A percentile compares a stretch with the other conserved stretches of the same genome.
Evolutionary conservation across 495 filamentous ascomycete species (phyloP).

Genomic region (Aspergillus heteromorphus): DNA sequence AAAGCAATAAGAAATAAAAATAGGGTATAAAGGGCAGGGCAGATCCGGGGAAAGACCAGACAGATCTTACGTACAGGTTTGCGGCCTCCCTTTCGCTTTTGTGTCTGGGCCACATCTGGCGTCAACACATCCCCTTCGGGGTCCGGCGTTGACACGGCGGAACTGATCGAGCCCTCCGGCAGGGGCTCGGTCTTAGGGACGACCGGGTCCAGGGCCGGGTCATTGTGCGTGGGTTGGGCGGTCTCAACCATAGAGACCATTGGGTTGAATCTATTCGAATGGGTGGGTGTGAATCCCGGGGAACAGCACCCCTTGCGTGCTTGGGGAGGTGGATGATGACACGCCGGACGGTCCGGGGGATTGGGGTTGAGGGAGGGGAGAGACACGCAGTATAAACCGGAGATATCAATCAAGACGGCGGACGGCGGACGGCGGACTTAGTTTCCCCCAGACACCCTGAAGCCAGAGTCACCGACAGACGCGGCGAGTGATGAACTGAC

Average conservation of each 20-base stretch:
- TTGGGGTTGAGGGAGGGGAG: not conserved
- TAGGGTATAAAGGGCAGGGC: constrained; percentile 9
- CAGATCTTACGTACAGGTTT: constrained; percentile 81
- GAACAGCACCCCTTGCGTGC: not conserved
- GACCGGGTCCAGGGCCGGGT: constrained; percentile 37
- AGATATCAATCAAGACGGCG: constrained; percentile 1
- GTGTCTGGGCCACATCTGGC: constrained; percentile 55
- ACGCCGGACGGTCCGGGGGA: not conserved
- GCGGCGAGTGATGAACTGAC: constrained; percentile 6
- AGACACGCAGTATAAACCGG: too few relatives aligned
- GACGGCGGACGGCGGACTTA: not conserved
- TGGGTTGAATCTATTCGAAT: too few relatives aligned
- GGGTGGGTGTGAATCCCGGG: constrained; percentile 5
- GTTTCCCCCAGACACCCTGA: not conserved
- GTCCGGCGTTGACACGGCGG: constrained; percentile 50
- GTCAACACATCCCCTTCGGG: constrained; percentile 50
- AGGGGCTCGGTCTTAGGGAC: constrained; percentile 44
- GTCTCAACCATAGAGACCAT: constrained; percentile 48
- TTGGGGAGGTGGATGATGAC: not conserved
- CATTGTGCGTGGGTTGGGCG: constrained; percentile 34
- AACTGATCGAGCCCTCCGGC: constrained; percentile 45
- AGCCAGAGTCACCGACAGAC: not conserved
- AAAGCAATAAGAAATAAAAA: constrained; percentile 18
- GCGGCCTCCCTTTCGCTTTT: constrained; percentile 93
- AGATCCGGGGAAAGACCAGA: constrained; percentile 8